Percentiles rank a stretch among this genome's conserved stretches.
Evolutionary conservation across 2,329 filamentous ascomycete genomes (phyloP).

Genomic region (Claviceps humidiphila): DNA sequence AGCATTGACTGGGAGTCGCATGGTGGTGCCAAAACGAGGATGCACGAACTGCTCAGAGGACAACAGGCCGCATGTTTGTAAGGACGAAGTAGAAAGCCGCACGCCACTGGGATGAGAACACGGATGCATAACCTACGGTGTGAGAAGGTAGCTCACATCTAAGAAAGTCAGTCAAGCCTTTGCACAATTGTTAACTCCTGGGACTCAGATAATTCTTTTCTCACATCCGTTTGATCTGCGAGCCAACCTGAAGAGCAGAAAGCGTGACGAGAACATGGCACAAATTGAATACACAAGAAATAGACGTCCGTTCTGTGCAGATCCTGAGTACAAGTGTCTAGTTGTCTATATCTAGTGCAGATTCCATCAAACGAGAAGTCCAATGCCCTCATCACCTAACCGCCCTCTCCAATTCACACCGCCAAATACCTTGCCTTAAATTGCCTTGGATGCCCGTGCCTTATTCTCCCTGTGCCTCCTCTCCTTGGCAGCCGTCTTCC

Average conservation of each 20-base stretch:
- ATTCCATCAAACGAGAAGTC: too few relatives aligned
- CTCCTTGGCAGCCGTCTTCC: conserved; percentile 51
- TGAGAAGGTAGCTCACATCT: too few relatives aligned
- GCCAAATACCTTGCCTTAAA: conserved; percentile 10
- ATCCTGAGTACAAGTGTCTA: too few relatives aligned
- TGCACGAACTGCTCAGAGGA: conserved; percentile 20
- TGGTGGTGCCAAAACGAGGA: conserved; percentile 4
- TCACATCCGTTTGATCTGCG: too few relatives aligned
- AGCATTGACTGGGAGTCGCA: conserved; percentile 12
- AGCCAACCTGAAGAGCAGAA: too few relatives aligned
- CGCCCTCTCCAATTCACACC: too few relatives aligned
- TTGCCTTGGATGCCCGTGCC: conserved; percentile 31
- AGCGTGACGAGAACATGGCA: too few relatives aligned
- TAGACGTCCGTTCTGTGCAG: background rate
- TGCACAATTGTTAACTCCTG: too few relatives aligned
- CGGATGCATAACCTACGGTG: background rate
- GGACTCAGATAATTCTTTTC: too few relatives aligned
- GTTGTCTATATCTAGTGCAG: too few relatives aligned
- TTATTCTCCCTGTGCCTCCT: conserved; percentile 54
- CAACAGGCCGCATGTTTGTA: conserved; percentile 17
- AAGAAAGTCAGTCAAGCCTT: too few relatives aligned
- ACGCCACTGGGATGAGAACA: background rate
- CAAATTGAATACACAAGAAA: background rate
- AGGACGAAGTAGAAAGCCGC: conserved; percentile 13
- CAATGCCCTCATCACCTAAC: too few relatives aligned